Percentiles rank a stretch among this genome's conserved stretches.
These are phyloP conservation scores for Zhuliangozyma parablackwelliae DNA, from an alignment of 1,139 yeast species.

Conservation along the genomic window DNA sequence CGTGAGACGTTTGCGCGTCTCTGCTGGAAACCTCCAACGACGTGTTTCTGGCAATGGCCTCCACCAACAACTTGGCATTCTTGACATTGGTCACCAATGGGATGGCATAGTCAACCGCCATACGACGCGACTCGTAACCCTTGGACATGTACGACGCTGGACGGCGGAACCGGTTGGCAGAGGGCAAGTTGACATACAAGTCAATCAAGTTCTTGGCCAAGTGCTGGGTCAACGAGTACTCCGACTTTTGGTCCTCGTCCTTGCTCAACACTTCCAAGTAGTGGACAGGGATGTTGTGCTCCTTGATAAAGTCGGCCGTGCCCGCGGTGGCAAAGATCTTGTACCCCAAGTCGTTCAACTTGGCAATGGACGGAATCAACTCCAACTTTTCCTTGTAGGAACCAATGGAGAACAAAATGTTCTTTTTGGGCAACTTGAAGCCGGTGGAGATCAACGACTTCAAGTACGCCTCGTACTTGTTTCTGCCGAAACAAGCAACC, in stretches of 20 bases:
- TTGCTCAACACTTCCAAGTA: conserved; percentile 82
- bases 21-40: conserved; percentile 65
- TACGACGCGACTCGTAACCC: conserved; percentile 98
- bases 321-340: conserved; percentile 96
- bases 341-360: conserved; percentile 79
- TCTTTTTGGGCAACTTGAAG: conserved; percentile 91
- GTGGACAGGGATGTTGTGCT: conserved; percentile 90
- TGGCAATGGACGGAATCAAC: conserved; percentile 80
- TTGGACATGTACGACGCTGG: conserved; percentile 97
- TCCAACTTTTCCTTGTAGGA: conserved; percentile 97
- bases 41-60: conserved; percentile 77
- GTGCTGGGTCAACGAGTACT: conserved; percentile 93
- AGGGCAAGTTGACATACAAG: conserved; percentile 92
- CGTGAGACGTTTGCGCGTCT: conserved; percentile 91
- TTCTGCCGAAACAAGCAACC: conserved; percentile 91
- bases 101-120: conserved; percentile 98
- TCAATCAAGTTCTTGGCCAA: conserved; percentile 96
- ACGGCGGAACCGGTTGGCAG: conserved; percentile 95
- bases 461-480: conserved; percentile 95
- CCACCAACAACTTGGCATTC: conserved; percentile 92
- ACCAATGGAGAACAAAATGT: conserved; percentile 90
- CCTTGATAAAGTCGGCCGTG: conserved; percentile 96
- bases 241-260: conserved; percentile 79
- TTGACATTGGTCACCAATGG: conserved; percentile 97
- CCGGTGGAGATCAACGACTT: conserved; percentile 94